Base-by-base conservation (phyloP, 2,329 filamentous ascomycete genomes). In the Aspergillus niger region DNA sequence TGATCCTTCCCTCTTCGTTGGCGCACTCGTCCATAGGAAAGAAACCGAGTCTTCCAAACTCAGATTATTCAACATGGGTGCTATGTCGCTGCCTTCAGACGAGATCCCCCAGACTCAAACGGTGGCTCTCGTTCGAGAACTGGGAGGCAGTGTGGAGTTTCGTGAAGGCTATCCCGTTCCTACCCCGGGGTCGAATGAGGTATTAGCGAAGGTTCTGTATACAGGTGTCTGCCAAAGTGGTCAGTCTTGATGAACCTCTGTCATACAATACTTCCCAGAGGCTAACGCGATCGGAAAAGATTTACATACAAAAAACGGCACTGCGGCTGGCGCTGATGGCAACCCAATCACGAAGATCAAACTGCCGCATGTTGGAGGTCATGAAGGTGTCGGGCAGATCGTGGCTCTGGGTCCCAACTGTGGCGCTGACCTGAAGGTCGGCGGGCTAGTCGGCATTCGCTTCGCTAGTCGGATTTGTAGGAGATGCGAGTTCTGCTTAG, bases 151-250 rank as follows among this genome's bases (percentile, higher is more conserved):
- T 6, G 76, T 80, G 24, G 74, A 79, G 51, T 78, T 79, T 60
- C 70, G 74, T 39, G 66, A 74, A 32, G 71, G 77, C 53, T 80
- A 81, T 56, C 78, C 78, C 6, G 78, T 81, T 13, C 73, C 75
- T 26, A 68, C 59, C 2, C 76, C 77, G 0, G 70, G 73, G 4
- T 65, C 70, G 22, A 76, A 80, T 52, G 79, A 81, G 69, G 77
- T 81, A 13, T 65, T 80, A 10, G 79, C 78, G 26, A 77, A 80
- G 57, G 76, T 81, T 2, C 72, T 81, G 28, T 81, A 80, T 60
- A 77, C 72, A 0, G 79, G 79, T 1, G 78, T 81, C 28, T 81
- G 79, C 48, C 78, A 80, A 57, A 80, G 77, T 61, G 77, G 77
- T 78, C 61, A 65, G 74, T 63, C 17, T 30, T 30, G 8, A 6